A percentile compares a stretch with the other conserved stretches of the same genome.
These are phyloP conservation scores for Thalassiosira livingstoniorum DNA, from an alignment of 352 stramenopile genomes.

Conservation along the genomic window DNA sequence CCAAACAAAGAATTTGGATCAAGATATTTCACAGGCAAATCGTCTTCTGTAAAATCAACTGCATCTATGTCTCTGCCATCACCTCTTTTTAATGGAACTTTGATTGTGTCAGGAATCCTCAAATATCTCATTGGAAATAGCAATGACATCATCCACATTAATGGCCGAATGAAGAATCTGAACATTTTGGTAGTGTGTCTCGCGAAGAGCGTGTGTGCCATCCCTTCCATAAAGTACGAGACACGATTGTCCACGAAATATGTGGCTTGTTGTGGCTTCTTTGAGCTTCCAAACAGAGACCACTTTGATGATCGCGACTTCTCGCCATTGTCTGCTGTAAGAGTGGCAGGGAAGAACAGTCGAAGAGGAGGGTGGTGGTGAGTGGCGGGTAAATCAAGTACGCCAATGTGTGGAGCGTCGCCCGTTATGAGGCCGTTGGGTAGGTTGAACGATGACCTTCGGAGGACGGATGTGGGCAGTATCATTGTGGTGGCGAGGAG, in stretches of 20 bases:
- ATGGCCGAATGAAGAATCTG: constrained; percentile 36
- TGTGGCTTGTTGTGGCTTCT: constrained; percentile 22
- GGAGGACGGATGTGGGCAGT: too few relatives aligned
- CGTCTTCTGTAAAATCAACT: background rate
- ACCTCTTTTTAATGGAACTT: constrained; percentile 1
- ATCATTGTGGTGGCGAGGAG: constrained; percentile 1
- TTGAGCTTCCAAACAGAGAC: too few relatives aligned
- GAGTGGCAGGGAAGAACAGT: constrained; percentile 59
- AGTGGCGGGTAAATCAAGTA: constrained; percentile 52
- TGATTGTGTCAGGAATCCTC: constrained; percentile 34
- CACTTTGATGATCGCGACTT: background rate
- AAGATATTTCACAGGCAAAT: constrained; percentile 22
- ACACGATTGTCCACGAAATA: constrained; percentile 63
- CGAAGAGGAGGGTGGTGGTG: constrained; percentile 50
- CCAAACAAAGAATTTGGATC: background rate
- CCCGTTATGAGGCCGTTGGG: constrained; percentile 26
- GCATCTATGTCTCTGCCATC: background rate
- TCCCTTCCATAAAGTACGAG: constrained; percentile 46
- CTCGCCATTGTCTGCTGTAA: background rate
- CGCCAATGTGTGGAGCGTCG: constrained; percentile 44
- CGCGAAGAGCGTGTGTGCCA: constrained; percentile 44
- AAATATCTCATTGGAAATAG: constrained; percentile 44
- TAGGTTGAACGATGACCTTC: constrained; percentile 34
- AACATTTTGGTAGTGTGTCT: constrained; percentile 25
- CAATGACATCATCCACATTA: constrained; percentile 44